Base-by-base conservation (phyloP, 257 asterid species). In the Lycium barbarum region DNA sequence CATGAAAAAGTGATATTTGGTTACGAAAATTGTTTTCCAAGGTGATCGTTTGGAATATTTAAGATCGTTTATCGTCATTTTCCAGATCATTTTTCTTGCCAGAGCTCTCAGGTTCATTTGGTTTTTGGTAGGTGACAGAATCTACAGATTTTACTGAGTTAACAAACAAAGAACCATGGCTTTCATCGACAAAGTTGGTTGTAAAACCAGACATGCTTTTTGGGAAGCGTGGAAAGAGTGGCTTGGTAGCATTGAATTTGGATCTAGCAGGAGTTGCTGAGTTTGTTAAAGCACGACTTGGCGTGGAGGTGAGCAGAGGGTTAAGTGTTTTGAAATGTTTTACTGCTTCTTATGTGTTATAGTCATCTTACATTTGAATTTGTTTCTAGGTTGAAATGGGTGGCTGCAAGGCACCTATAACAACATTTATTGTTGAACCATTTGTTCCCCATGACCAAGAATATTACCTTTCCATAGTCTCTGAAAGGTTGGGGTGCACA, bases 221-320 rank as follows among this genome's bases (percentile, higher is more conserved):
- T 65, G 98, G 98, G 61, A 95, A 95, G 87, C 98, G 97, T 82
- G 98, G 98, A 82, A 95, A 95, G 93, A 95, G 98, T 84, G 98
- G 98, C 59, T 89, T 95, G 91, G 98, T 95, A 43, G 95, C 98
- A 67, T 90, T 95, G 86, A 92, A 95, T 81, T 85, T 92, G 85
- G 95, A 94, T 89, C 92, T 95, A 51, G 99, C 99, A 80, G 91
- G 89, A 86, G 99, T 94, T 86, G 95, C 98, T 68, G 97, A 87
- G 83, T 95, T 95, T 87, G 99, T 95, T 68, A 95, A 94, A 91
- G 90, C 88, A 80, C 94, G 95, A 79, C 97, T 95, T 83, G 98
- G 99, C 81, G 93, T 88, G 86, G 97, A 95, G 99, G 99, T 95
- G 87, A 90, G 55, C 55, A 26, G 38, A 72, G 18, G 36, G 33